These are phyloP conservation scores for Coemansia sp. DNA, from an alignment of 192 early-diverging fungal genomes.

Conservation along the genomic window DNA sequence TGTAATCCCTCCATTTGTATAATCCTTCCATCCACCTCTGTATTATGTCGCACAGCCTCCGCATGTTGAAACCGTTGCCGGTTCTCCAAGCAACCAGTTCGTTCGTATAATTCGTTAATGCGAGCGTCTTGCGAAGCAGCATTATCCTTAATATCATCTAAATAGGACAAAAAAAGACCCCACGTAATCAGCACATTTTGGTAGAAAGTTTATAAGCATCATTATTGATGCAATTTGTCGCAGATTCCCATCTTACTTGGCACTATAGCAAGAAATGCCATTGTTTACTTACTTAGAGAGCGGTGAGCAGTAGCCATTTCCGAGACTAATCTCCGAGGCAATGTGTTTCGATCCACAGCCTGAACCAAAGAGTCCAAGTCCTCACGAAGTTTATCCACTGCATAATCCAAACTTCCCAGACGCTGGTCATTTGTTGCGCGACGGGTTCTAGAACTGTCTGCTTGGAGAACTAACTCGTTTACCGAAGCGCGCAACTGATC, in stretches of 20 bases:
- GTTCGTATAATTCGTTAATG: slow-evolving; percentile 5
- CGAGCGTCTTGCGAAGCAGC: slow-evolving; percentile 7
- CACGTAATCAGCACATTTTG: background rate
- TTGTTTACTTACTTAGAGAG: slow-evolving; percentile 10
- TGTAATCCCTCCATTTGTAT: background rate
- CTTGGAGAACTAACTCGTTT: slow-evolving; percentile 21
- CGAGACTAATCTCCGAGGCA: slow-evolving; percentile 4
- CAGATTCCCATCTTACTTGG: background rate
- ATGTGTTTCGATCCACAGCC: slow-evolving; percentile 6
- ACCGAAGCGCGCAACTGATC: slow-evolving; percentile 37
- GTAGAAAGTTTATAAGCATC: background rate
- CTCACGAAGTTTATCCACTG: slow-evolving; percentile 19
- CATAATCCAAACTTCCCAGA: slow-evolving; percentile 5
- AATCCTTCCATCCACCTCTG: background rate
- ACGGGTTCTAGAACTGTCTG: background rate
- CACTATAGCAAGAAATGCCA: background rate
- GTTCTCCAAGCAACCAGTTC: background rate
- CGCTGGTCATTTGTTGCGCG: slow-evolving; percentile 11
- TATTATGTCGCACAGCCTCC: background rate
- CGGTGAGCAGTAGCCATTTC: slow-evolving; percentile 9
- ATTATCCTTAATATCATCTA: slow-evolving; percentile 9
- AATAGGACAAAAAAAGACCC: background rate
- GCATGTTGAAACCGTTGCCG: slow-evolving; percentile 10
- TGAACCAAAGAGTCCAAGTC: slow-evolving; percentile 24
- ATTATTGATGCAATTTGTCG: background rate